Conservation (phyloP, 495 filamentous ascomycete genomes). For the Rostrohypoxylon terebratum region DNA sequence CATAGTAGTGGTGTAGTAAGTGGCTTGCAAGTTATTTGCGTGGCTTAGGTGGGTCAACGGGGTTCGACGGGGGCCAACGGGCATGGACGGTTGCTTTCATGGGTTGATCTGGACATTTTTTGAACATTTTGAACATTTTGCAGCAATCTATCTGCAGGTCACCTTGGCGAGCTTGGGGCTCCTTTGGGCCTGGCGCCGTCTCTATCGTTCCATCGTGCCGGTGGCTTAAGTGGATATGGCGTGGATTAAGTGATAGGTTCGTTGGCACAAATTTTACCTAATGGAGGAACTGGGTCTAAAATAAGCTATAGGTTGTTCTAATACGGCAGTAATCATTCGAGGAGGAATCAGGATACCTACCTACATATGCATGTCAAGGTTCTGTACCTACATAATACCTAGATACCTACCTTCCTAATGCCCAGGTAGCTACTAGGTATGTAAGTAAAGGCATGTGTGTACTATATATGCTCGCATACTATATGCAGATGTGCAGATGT, state of each 20-base stretch:
- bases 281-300: conserved; percentile 15
- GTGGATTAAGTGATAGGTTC: conserved; percentile 31
- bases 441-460: neutral
- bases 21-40: conserved; percentile 35
- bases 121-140: neutral
- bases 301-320: conserved; percentile 33
- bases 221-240: conserved; percentile 32
- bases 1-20: no score
- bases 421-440: neutral
- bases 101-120: conserved; percentile 37
- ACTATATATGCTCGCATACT: conserved; percentile 18
- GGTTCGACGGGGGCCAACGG: neutral
- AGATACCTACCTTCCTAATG: neutral
- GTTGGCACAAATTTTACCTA: conserved; percentile 14
- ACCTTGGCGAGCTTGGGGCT: conserved; percentile 18
- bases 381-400: conserved; percentile 24
- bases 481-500: conserved; percentile 36
- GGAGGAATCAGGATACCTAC: conserved; percentile 37
- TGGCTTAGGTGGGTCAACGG: conserved; percentile 31
- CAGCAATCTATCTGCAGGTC: conserved; percentile 41
- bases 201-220: conserved; percentile 36
- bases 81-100: conserved; percentile 38
- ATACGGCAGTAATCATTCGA: conserved; percentile 32
- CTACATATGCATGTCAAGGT: conserved; percentile 37
- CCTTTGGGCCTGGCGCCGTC: conserved; percentile 30